Conservation (phyloP, 164 flowering plant species). For the Kingdonia uniflora region DNA sequence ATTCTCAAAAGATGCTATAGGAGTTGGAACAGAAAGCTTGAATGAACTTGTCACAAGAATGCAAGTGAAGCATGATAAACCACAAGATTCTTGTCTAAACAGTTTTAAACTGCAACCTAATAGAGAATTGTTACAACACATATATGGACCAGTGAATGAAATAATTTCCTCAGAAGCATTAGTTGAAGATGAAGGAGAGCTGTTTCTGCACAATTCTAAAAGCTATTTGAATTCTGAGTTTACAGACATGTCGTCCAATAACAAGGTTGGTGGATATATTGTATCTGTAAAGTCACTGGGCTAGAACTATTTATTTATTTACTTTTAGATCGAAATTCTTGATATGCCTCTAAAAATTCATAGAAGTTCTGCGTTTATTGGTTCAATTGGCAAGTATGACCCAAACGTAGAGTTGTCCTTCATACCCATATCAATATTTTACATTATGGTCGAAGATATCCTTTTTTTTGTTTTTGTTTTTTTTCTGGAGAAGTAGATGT, state of each 20-base stretch:
- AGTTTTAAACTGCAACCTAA: conserved; percentile 16
- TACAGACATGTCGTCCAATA: conserved; percentile 6
- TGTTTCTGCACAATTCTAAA: conserved; percentile 3
- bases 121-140: conserved; percentile 10
- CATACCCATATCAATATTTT: no score
- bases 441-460: no score
- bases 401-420: no score
- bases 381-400: no score
- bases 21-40: conserved; percentile 23
- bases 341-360: no score
- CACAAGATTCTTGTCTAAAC: conserved; percentile 10
- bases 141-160: conserved; percentile 13
- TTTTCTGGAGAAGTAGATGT: no score
- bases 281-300: neutral
- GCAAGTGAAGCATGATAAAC: conserved; percentile 16
- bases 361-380: no score
- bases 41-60: conserved; percentile 15
- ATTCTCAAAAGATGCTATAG: conserved; percentile 32
- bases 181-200: conserved; percentile 7
- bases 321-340: neutral
- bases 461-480: no score
- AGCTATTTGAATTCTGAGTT: conserved; percentile 8
- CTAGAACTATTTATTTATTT: no score
- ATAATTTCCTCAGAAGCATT: conserved; percentile 9
- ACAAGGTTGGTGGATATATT: conserved; percentile 26